phyloP scores from a whole-genome alignment of 2,329 filamentous ascomycete genomes.

The Lecanoromycetidae sp. region DNA sequence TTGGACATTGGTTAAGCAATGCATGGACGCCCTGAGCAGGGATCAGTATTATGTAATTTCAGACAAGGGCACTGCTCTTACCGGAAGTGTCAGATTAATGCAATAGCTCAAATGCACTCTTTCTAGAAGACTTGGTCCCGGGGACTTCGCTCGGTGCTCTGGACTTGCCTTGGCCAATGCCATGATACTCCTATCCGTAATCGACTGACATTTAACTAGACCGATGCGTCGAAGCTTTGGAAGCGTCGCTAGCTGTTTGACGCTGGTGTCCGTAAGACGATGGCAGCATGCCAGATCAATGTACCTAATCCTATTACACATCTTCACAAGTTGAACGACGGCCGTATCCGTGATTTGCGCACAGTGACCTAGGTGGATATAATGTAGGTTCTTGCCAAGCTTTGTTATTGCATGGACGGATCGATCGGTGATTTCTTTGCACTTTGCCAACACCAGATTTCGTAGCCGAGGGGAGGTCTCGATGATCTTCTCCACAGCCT shows the following conservation, averaged over 20 bases:
- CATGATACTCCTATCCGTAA: slow-evolving; percentile 81
- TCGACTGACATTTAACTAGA: slow-evolving; percentile 80
- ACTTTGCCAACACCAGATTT: slow-evolving; percentile 90
- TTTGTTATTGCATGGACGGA: slow-evolving; percentile 78
- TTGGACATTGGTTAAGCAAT: slow-evolving; percentile 79
- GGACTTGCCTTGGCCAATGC: slow-evolving; percentile 62
- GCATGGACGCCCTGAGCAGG: slow-evolving; percentile 65
- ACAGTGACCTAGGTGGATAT: slow-evolving; percentile 91
- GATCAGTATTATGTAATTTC: background rate
- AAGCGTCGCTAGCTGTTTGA: slow-evolving; percentile 69
- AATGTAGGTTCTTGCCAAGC: slow-evolving; percentile 91
- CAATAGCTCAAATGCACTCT: slow-evolving; percentile 95
- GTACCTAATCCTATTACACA: slow-evolving; percentile 88
- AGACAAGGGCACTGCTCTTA: slow-evolving; percentile 33
- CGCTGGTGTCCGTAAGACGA: slow-evolving; percentile 75
- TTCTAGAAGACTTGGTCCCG: slow-evolving; percentile 62
- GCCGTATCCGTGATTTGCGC: slow-evolving; percentile 79
- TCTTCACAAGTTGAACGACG: slow-evolving; percentile 69
- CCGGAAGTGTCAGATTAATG: slow-evolving; percentile 66
- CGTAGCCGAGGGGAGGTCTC: slow-evolving; percentile 73
- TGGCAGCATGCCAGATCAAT: slow-evolving; percentile 95
- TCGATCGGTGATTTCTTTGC: slow-evolving; percentile 78
- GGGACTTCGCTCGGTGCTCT: slow-evolving; percentile 36
- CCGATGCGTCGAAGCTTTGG: slow-evolving; percentile 93
- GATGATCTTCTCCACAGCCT: slow-evolving; percentile 79